phyloP scores from a whole-genome alignment of 257 asterid species.

The Nicotiana tomentosiformis region DNA sequence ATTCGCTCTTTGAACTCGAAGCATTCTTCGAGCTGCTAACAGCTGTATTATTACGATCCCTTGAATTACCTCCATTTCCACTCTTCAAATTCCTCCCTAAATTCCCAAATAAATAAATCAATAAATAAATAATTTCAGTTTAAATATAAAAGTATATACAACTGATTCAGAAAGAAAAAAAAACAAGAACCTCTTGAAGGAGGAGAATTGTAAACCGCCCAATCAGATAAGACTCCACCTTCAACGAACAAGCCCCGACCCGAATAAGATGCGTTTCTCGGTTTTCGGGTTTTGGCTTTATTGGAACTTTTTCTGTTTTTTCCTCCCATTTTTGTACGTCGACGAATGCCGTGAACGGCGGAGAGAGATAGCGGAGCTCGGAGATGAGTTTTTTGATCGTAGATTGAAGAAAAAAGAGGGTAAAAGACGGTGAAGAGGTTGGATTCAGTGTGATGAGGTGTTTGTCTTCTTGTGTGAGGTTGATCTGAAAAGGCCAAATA shows the following conservation, averaged over 20 bases:
- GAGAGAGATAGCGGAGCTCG: not conserved
- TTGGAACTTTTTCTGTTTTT: slow-evolving; percentile 31
- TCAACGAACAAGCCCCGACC: slow-evolving; percentile 58
- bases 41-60: slow-evolving; percentile 36
- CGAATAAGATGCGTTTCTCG: slow-evolving; percentile 29
- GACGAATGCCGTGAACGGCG: slow-evolving; percentile 1
- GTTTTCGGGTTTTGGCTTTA: slow-evolving; percentile 40
- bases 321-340: slow-evolving; percentile 12
- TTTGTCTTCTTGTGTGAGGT: not conserved
- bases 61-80: slow-evolving; percentile 35
- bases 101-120: not conserved
- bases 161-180: not conserved
- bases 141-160: not conserved
- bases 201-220: slow-evolving; percentile 56
- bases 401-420: not conserved
- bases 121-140: not conserved
- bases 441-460: slow-evolving; percentile 4
- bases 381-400: not conserved
- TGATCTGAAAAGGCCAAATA: not conserved
- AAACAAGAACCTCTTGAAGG: slow-evolving; percentile 55
- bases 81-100: slow-evolving; percentile 43
- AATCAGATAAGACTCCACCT: slow-evolving; percentile 78
- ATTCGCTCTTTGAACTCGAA: slow-evolving; percentile 23
- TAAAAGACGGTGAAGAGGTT: not conserved
- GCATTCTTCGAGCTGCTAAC: slow-evolving; percentile 24